Evolutionary conservation across 2,329 filamentous ascomycete species (phyloP).

Genomic region (Penicillium thymicola): DNA sequence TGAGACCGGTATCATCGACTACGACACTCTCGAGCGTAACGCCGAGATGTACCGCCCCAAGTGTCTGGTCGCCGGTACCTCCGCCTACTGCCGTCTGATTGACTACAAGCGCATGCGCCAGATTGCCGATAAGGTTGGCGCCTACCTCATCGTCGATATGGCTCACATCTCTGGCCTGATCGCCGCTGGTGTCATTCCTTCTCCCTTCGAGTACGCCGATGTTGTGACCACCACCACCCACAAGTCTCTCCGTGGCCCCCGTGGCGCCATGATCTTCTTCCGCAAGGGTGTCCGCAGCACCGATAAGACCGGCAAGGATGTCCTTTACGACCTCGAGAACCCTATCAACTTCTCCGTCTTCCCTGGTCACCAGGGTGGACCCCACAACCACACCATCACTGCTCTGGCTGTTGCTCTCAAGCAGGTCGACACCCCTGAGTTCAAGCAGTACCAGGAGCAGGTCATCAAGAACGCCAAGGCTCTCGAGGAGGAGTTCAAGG

Average conservation of each 20-base stretch:
- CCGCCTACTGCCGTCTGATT: constrained; percentile 92
- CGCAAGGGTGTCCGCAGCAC: constrained; percentile 82
- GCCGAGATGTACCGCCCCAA: constrained; percentile 90
- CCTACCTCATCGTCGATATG: constrained; percentile 94
- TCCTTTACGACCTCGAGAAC: constrained; percentile 83
- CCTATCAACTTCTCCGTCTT: constrained; percentile 97
- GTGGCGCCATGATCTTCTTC: constrained; percentile 98
- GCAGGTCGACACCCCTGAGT: constrained; percentile 84
- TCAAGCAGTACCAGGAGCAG: constrained; percentile 86
- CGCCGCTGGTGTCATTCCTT: constrained; percentile 84
- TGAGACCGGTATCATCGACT: constrained; percentile 90
- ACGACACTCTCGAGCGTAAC: constrained; percentile 82
- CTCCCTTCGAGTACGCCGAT: constrained; percentile 85
- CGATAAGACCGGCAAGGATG: constrained; percentile 83
- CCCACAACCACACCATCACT: constrained; percentile 98
- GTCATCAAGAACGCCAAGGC: constrained; percentile 90
- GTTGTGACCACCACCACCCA: constrained; percentile 97
- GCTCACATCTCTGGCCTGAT: constrained; percentile 95
- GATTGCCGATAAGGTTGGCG: constrained; percentile 85
- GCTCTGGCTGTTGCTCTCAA: constrained; percentile 91
- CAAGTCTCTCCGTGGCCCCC: constrained; percentile 91
- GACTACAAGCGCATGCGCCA: constrained; percentile 91
- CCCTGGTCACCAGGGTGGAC: constrained; percentile 95
- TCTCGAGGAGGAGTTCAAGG: constrained; percentile 71
- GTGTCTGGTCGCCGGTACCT: constrained; percentile 90